Percentiles rank a stretch among this genome's conserved stretches.
Conservation (phyloP, 2,329 filamentous ascomycete species). For the Onygena corvina region DNA sequence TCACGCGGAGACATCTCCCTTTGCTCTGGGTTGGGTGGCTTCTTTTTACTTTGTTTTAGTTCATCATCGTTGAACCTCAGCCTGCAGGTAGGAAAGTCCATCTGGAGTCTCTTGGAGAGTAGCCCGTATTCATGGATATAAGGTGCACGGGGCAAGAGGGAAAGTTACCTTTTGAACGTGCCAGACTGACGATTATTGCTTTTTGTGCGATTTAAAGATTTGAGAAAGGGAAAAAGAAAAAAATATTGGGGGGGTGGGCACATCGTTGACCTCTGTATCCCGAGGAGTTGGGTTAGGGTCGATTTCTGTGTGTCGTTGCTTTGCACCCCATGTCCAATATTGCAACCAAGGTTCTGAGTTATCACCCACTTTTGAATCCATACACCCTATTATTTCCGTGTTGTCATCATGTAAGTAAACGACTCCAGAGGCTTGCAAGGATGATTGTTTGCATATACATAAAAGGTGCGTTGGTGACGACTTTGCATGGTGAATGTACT, state of each 20-base stretch:
- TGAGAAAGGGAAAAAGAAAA: background rate
- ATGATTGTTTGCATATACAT: conserved; percentile 3
- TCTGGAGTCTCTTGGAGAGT: background rate
- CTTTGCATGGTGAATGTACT: background rate
- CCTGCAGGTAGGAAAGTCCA: background rate
- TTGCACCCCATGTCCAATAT: conserved; percentile 3
- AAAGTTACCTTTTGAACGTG: conserved; percentile 4
- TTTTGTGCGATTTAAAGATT: conserved; percentile 1
- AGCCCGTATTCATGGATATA: background rate
- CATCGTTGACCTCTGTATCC: background rate
- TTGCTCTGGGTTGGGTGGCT: background rate
- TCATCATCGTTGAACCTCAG: conserved; percentile 2
- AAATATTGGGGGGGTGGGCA: background rate
- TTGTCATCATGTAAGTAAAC: background rate
- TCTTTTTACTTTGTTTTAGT: background rate
- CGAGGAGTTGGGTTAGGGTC: conserved; percentile 1
- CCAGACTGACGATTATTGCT: conserved; percentile 5
- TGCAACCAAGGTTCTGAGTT: background rate
- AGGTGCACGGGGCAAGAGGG: conserved; percentile 1
- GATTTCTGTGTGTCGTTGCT: conserved; percentile 5
- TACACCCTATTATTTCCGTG: background rate
- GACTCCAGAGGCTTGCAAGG: background rate
- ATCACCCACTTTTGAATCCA: background rate
- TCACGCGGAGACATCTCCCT: background rate
- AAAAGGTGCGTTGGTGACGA: background rate